A percentile compares a stretch with the other conserved stretches of the same genome.
These are phyloP conservation scores for Ceratocystis cacaofunesta DNA, from an alignment of 2,329 filamentous ascomycete genomes.

Conservation along the genomic window DNA sequence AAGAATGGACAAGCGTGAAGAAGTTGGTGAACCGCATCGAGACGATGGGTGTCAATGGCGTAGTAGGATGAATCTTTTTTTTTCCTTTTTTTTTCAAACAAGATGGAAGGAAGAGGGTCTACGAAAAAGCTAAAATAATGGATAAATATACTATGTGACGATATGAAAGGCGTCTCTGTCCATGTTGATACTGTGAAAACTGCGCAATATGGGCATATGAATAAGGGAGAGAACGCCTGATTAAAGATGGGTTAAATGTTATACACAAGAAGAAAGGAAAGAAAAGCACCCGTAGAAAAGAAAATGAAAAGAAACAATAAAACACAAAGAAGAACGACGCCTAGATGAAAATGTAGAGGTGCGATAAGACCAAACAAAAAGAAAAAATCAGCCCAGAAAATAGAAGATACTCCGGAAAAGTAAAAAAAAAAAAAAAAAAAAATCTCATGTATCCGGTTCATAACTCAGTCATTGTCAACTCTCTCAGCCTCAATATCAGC, in stretches of 20 bases:
- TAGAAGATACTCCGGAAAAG: neutral
- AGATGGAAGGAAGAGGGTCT: neutral
- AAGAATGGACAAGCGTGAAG: constrained; percentile 91
- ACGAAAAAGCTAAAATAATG: constrained; percentile 4
- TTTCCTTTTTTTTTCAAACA: too few relatives aligned
- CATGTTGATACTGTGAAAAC: neutral
- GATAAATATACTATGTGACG: constrained; percentile 7
- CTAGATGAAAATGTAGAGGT: neutral
- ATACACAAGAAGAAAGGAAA: neutral
- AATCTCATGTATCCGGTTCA: neutral
- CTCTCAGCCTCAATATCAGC: neutral
- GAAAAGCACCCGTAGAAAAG: neutral
- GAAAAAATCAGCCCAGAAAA: neutral
- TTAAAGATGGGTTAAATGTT: neutral
- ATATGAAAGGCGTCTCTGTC: neutral
- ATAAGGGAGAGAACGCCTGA: neutral
- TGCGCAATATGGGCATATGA: neutral
- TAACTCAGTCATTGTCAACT: neutral
- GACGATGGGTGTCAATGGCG: constrained; percentile 38
- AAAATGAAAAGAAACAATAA: neutral
- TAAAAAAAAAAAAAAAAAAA: neutral
- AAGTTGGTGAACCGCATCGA: constrained; percentile 69
- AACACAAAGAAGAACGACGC: neutral
- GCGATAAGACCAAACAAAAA: neutral
- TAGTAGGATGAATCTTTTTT: constrained; percentile 21